Base-by-base conservation (phyloP, 1,284 basidiomycete species). In the Malassezia nana region DNA sequence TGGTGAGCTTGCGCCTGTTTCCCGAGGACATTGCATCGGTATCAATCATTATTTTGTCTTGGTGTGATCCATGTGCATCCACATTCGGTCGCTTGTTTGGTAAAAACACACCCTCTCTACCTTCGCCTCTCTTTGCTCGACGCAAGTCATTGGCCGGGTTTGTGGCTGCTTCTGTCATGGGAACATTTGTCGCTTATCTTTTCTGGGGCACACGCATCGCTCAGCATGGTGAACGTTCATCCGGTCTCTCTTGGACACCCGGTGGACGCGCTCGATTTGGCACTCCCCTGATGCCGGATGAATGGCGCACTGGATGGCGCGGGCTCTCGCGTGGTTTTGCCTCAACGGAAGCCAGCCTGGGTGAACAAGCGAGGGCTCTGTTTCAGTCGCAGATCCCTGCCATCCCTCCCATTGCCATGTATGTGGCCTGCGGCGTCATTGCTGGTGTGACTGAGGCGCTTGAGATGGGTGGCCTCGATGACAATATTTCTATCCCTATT, bases 61-160 rank as follows among this genome's bases (percentile, higher is more conserved):
- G 92, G 88, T 90, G 89, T 3, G 92, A 98, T 76, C 96, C 92
- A 0, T 83, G 87, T 13, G 92, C 92, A 0, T 94, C 90, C 3
- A 89, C 89, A 6, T 80, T 95, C 58, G 92, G 92, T 35, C 84
- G 92, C 22, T 78, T 89, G 35, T 89, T 83, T 74, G 89, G 89
- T 18, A 77, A 78, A 12, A 78, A 79, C 60, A 92, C 90, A 0
- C 82, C 84, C 1, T 82, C 80, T 8, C 83, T 96, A 1, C 86
- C 86, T 1, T 68, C 72, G 76, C 78, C 89, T 16, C 86, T 86
- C 0, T 81, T 91, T 50, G 87, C 87, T 0, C 81, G 82, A 0
- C 83, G 86, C 65, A 92, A 92, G 75, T 87, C 86, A 5, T 75
- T 89, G 8, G 92, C 91, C 0, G 92, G 92, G 1, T 94, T 92